Evolutionary conservation across 1,284 basidiomycete species (phyloP).

Genomic region (Rhodotorula mucilaginosa): DNA sequence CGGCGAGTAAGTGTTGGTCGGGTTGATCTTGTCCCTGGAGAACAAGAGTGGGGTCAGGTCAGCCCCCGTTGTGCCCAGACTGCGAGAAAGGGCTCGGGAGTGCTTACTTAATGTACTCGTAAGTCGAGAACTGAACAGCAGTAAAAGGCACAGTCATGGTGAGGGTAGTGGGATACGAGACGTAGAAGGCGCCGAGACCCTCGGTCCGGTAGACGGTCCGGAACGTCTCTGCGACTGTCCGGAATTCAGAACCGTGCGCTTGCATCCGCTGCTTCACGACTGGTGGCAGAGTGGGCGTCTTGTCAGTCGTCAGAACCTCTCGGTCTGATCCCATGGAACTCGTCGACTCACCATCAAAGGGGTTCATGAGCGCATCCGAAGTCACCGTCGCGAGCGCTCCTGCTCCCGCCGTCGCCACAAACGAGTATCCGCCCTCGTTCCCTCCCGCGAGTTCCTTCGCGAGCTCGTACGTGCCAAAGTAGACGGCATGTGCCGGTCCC

Average conservation of each 20-base stretch:
- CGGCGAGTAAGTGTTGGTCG: conserved; percentile 81
- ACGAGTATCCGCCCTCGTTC: conserved; percentile 75
- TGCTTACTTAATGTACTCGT: conserved; percentile 78
- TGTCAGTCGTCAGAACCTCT: neutral
- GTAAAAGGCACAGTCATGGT: conserved; percentile 98
- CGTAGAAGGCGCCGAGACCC: conserved; percentile 89
- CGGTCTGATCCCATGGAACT: too few relatives aligned
- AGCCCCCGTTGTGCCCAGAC: neutral
- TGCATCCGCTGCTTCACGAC: conserved; percentile 99
- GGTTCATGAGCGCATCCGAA: conserved; percentile 98
- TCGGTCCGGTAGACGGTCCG: conserved; percentile 78
- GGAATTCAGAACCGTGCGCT: conserved; percentile 84
- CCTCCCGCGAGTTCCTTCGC: conserved; percentile 92
- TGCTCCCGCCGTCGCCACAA: conserved; percentile 79
- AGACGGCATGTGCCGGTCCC: conserved; percentile 95
- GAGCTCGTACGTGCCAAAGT: conserved; percentile 94
- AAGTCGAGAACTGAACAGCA: conserved; percentile 94
- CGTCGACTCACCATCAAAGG: conserved; percentile 81
- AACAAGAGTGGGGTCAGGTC: neutral
- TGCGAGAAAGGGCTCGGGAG: too few relatives aligned
- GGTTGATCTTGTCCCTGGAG: conserved; percentile 68
- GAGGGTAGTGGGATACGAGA: conserved; percentile 96
- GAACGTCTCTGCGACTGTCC: conserved; percentile 78
- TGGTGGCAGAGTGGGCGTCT: conserved; percentile 46
- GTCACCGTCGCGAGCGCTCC: conserved; percentile 93